These are phyloP conservation scores for Moesziomyces sp. DNA, from an alignment of 1,284 basidiomycete species.

Conservation along the genomic window DNA sequence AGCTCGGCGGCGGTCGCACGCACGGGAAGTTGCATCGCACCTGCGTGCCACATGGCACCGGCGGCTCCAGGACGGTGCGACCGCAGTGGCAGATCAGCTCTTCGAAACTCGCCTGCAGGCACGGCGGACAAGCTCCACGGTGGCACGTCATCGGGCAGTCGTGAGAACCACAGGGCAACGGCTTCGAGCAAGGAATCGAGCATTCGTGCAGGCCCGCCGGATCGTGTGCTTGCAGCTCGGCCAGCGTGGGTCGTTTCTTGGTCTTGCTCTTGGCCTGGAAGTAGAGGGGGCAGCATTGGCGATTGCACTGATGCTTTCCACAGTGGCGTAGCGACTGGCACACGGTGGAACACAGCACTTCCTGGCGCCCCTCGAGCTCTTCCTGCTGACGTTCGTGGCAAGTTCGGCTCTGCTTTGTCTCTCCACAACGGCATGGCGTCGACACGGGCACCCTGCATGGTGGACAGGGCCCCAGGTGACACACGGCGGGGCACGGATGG, in stretches of 20 bases:
- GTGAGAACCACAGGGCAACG: conserved; percentile 61
- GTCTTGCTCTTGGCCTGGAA: conserved; percentile 59
- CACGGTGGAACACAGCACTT: conserved; percentile 53
- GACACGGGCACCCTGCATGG: conserved; percentile 55
- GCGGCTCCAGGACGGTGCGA: conserved; percentile 64
- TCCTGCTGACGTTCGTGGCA: conserved; percentile 51
- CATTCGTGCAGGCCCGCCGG: conserved; percentile 64
- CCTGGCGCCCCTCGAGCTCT: conserved; percentile 45
- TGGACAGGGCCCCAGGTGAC: conserved; percentile 61
- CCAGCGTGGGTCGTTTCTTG: conserved; percentile 45
- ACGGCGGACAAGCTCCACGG: conserved; percentile 64
- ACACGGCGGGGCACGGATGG: conserved; percentile 53
- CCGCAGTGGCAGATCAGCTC: conserved; percentile 65
- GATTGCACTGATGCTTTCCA: conserved; percentile 58
- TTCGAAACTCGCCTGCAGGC: conserved; percentile 64
- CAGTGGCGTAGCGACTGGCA: conserved; percentile 63
- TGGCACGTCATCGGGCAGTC: conserved; percentile 62
- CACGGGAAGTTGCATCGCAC: conserved; percentile 64
- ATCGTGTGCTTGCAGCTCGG: conserved; percentile 57
- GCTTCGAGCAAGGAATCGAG: conserved; percentile 54
- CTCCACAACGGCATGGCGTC: conserved; percentile 66
- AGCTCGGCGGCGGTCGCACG: conserved; percentile 55
- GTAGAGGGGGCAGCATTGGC: conserved; percentile 61
- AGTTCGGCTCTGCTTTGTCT: conserved; percentile 53
- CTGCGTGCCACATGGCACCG: conserved; percentile 63